A percentile compares a stretch with the other conserved stretches of the same genome.
Conservation (phyloP, 2,329 filamentous ascomycete species). For the Fusarium dlaminii region DNA sequence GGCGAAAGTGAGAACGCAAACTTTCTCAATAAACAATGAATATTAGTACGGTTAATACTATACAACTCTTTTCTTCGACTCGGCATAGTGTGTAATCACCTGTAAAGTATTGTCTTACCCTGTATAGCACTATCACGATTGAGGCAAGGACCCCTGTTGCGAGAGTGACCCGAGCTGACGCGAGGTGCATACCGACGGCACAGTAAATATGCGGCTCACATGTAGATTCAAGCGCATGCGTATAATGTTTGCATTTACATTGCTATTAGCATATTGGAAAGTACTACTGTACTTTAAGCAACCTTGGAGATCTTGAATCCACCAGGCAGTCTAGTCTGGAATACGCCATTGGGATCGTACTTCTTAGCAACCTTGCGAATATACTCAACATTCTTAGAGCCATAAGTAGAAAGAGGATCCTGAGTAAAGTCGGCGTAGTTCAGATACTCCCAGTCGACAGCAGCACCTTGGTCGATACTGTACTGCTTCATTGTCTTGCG, state of each 20-base stretch:
- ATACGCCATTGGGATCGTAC: not conserved
- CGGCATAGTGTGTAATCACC: accelerated
- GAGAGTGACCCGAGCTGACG: not conserved
- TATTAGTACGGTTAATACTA: not conserved
- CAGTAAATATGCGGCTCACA: not conserved
- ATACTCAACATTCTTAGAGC: not conserved
- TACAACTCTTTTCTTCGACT: accelerated
- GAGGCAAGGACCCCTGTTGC: not conserved
- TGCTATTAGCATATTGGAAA: not conserved
- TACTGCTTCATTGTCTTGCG: conserved; percentile 1
- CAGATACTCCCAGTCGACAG: conserved; percentile 13
- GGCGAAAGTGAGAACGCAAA: no score
- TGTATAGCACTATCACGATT: not conserved
- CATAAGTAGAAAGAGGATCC: conserved; percentile 8
- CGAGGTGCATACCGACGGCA: not conserved
- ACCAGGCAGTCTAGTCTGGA: not conserved
- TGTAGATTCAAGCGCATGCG: no score
- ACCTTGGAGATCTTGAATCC: conserved; percentile 17
- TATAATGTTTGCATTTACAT: accelerated
- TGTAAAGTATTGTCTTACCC: not conserved
- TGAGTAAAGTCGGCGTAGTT: conserved; percentile 15
- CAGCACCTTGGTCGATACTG: not conserved
- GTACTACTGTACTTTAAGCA: not conserved
- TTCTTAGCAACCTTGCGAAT: conserved; percentile 3
- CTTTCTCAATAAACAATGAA: not conserved